A percentile compares a stretch with the other conserved stretches of the same genome.
Conservation (phyloP, 2,329 filamentous ascomycete genomes). For the Fusarium pseudograminearum region DNA sequence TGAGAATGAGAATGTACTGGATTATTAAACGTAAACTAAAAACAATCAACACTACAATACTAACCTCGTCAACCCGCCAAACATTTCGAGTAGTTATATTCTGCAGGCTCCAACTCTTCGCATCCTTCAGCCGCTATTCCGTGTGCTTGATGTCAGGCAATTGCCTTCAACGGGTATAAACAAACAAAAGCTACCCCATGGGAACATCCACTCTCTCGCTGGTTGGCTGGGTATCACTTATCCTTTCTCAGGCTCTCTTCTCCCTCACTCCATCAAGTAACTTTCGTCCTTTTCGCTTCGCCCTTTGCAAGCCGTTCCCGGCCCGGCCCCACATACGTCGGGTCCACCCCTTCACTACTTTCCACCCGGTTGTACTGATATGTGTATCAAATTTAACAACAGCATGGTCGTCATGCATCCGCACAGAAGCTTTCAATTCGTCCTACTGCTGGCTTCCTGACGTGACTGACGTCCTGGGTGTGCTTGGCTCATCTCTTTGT, state of each 20-base stretch:
- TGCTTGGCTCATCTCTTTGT: slow-evolving; percentile 43
- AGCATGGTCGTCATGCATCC: not conserved
- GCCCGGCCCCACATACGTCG: slow-evolving; percentile 21
- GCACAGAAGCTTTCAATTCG: slow-evolving; percentile 8
- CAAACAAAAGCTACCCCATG: slow-evolving; percentile 25
- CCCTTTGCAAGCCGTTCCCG: slow-evolving; percentile 28
- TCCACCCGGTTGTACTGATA: slow-evolving; percentile 17
- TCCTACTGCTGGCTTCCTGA: slow-evolving; percentile 34
- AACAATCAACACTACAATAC: not conserved
- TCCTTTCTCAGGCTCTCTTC: slow-evolving; percentile 2
- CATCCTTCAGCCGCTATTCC: slow-evolving; percentile 5
- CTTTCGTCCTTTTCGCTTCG: slow-evolving; percentile 8
- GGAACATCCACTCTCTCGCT: slow-evolving; percentile 19
- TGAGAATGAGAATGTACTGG: slow-evolving; percentile 5
- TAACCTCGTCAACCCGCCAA: not conserved
- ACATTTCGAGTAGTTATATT: not conserved
- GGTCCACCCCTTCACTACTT: slow-evolving; percentile 7
- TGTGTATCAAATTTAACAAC: not conserved
- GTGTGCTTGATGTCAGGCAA: slow-evolving; percentile 18
- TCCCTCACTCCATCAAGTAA: not conserved
- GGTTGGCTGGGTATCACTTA: slow-evolving; percentile 6
- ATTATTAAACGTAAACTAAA: slow-evolving; percentile 18
- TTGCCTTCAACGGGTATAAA: slow-evolving; percentile 36
- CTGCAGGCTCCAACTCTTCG: not conserved
- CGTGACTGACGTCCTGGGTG: slow-evolving; percentile 43